Percentiles rank a stretch among this genome's conserved stretches.
phyloP scores from a whole-genome alignment of 2,329 filamentous ascomycete genomes.

The Colletotrichum sp. region DNA sequence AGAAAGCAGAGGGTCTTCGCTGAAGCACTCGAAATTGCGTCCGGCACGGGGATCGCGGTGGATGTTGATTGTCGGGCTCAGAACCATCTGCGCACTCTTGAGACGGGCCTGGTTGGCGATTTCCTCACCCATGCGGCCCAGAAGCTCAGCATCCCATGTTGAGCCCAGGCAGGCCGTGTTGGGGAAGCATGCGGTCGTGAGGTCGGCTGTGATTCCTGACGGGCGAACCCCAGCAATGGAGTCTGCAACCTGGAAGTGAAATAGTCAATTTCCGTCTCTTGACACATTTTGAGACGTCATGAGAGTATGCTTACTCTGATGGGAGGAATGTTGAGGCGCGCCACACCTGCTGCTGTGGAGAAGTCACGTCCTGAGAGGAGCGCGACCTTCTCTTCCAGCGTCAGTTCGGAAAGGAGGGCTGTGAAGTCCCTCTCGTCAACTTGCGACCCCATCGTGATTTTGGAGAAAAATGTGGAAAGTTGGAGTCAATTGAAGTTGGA shows the following conservation, averaged over 20 bases:
- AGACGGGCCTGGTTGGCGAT: constrained; percentile 24
- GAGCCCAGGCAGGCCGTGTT: constrained; percentile 23
- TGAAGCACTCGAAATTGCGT: constrained; percentile 48
- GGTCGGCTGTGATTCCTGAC: constrained; percentile 10
- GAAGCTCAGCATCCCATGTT: constrained; percentile 23
- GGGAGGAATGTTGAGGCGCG: constrained; percentile 18
- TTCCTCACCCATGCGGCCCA: constrained; percentile 14
- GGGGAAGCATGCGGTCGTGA: constrained; percentile 22
- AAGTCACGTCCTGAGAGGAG: constrained; percentile 21
- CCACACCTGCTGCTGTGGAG: constrained; percentile 19
- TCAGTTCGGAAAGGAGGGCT: constrained; percentile 3
- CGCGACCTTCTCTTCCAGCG: constrained; percentile 13
- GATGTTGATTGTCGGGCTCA: constrained; percentile 64
- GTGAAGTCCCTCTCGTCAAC: constrained; percentile 9
- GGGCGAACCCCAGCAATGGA: constrained; percentile 22
- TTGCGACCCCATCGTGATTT: background rate
- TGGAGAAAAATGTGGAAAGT: too few species aligned
- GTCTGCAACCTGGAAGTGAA: constrained; percentile 13
- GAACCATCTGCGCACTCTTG: constrained; percentile 75
- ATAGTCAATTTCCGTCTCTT: background rate
- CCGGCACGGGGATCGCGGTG: constrained; percentile 47
- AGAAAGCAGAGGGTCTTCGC: constrained; percentile 47
- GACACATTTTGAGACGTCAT: background rate
- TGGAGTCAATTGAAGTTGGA: background rate
- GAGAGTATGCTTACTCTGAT: background rate